Evolutionary conservation across 1,284 basidiomycete species (phyloP), one percentile per base, ranked within the genome.

Genomic region (Stygiomarasmius scandens): DNA sequence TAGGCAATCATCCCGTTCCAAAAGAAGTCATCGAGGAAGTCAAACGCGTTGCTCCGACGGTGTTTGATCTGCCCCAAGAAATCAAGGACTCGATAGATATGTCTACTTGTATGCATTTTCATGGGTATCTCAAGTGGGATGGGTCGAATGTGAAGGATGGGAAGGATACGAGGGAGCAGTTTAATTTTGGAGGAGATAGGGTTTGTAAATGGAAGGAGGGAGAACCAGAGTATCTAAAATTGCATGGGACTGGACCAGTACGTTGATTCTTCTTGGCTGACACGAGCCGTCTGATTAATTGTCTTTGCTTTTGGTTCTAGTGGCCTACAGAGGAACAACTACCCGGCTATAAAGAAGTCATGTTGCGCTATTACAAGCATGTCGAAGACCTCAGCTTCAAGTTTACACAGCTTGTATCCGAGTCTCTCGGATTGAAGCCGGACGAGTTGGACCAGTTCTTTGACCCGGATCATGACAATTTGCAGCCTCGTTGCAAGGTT

Each of bases 1-100:
- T 84, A 45, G 66, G 74, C 38, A 76, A 82, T 60, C 71, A 79
- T 14, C 75, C 80, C 0, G 72, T 84, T 12, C 67, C 72, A 2
- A 58, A 58, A 27, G 49, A 62, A 2, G 61, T 70, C 50, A 41
- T 74, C 50, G 68, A 73, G 22, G 46, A 38, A n/a, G 52, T 48
- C 9, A 63, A 63, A 49, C 63, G 72, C 29, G 59, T 71, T 24
- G 64, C 49, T 16, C 66, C 72, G 1, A 71, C 64, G 52, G 70
- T 78, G 49, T 77, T 77, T 34, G 69, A 66, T 41, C 64, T 78
- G 49, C 70, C 75, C 0, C 71, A 72, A 52, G 66, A 70, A 20
- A 61, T 66, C 16, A 78, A 78, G 55, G 56, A 75, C 48, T 58
- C 60, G 41, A 67, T 77, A 22, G n/a, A 59, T 3, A 76, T 78